Evolutionary conservation across 108 stramenopile species (phyloP).

Genomic region (Parietichytrium sp.): DNA sequence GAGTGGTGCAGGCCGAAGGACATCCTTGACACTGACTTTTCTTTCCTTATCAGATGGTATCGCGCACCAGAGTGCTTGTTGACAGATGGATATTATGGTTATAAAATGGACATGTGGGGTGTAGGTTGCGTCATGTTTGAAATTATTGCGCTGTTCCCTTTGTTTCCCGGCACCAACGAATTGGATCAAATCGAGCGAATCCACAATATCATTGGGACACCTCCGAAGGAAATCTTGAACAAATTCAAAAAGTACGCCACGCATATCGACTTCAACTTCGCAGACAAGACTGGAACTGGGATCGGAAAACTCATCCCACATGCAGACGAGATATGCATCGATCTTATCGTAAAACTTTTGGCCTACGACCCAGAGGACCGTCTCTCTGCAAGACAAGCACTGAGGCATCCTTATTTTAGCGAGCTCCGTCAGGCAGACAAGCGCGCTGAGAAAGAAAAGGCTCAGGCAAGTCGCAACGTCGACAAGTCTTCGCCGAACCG

Average conservation of each 20-base stretch:
- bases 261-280: constrained; percentile 70
- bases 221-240: constrained; percentile 51
- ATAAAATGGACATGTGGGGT: constrained; percentile 82
- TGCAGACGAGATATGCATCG: constrained; percentile 60
- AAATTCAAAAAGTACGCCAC: constrained; percentile 70
- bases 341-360: constrained; percentile 67
- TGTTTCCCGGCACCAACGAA: constrained; percentile 77
- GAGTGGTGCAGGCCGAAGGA: too few relatives aligned
- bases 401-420: constrained; percentile 72
- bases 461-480: neutral
- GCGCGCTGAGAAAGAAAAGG: neutral
- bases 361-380: constrained; percentile 72
- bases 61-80: constrained; percentile 76
- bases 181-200: constrained; percentile 74
- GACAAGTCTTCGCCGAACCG: neutral
- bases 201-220: constrained; percentile 72
- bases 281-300: constrained; percentile 67
- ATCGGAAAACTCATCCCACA: constrained; percentile 71
- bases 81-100: constrained; percentile 75
- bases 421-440: constrained; percentile 55
- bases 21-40: too few relatives aligned
- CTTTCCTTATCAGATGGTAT: too few relatives aligned
- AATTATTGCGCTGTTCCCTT: constrained; percentile 71
- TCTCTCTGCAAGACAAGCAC: constrained; percentile 67
- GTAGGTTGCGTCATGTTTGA: constrained; percentile 80